Evolutionary conservation across 768 basidiomycete species (phyloP).

Genomic region (Boletus pseudo-olivaceus): DNA sequence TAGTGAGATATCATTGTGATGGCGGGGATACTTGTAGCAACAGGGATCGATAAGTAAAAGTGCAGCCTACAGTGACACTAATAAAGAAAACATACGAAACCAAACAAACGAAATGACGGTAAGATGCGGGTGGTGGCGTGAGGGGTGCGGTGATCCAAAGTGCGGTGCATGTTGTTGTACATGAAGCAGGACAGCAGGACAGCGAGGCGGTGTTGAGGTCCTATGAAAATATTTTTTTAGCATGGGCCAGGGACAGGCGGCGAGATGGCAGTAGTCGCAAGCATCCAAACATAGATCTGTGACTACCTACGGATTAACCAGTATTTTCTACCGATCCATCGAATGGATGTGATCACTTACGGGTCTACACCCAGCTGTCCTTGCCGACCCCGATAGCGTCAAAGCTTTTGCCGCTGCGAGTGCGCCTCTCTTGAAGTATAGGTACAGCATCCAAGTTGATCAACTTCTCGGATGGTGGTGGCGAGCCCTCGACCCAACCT

Average conservation of each 20-base stretch:
- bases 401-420: constrained; percentile 83
- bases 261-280: not conserved
- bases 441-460: constrained; percentile 78
- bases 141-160: constrained; percentile 15
- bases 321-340: constrained; percentile 50
- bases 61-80: constrained; percentile 23
- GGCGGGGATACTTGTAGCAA: constrained; percentile 31
- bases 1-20: constrained; percentile 29
- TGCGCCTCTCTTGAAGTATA: constrained; percentile 67
- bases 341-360: constrained; percentile 37
- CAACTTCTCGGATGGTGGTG: constrained; percentile 72
- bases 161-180: constrained; percentile 27
- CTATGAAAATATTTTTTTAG: constrained; percentile 11
- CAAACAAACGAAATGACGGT: constrained; percentile 19
- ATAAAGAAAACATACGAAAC: constrained; percentile 26
- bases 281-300: constrained; percentile 3
- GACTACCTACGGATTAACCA: constrained; percentile 22
- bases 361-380: constrained; percentile 66
- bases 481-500: constrained; percentile 87
- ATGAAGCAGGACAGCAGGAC: constrained; percentile 18
- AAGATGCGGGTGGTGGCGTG: constrained; percentile 17
- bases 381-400: constrained; percentile 78
- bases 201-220: constrained; percentile 9
- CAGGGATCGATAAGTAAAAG: constrained; percentile 28
- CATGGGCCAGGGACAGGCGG: not conserved